Evolutionary conservation across 2,329 filamentous ascomycete species (phyloP).

Genomic region (Diaporthe helianthi): DNA sequence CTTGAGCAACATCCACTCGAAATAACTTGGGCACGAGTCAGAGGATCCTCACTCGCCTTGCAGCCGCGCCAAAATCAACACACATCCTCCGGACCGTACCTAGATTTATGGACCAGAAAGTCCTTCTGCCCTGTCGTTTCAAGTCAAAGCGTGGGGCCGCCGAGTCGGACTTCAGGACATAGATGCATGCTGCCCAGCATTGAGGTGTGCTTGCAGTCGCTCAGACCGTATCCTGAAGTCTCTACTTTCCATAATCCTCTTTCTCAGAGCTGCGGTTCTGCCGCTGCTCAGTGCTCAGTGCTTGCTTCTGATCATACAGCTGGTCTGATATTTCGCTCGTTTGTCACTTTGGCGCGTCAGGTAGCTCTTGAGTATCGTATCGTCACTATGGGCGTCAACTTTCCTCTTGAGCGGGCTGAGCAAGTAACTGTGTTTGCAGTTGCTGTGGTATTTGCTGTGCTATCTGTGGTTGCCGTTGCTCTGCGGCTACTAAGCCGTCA

Average conservation of each 20-base stretch:
- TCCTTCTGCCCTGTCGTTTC: constrained; percentile 17
- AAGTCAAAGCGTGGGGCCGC: constrained; percentile 24
- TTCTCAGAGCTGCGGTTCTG: background rate
- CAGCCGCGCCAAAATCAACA: constrained; percentile 17
- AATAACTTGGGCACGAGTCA: constrained; percentile 17
- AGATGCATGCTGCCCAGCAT: too few relatives aligned
- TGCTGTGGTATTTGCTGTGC: background rate
- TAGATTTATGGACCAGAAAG: constrained; percentile 17
- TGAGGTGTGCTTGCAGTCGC: constrained; percentile 13
- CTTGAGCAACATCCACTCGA: constrained; percentile 10
- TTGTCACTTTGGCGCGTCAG: background rate
- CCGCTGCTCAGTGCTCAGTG: too few relatives aligned
- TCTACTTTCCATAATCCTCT: background rate
- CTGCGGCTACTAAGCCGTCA: constrained; percentile 18
- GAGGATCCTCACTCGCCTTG: constrained; percentile 10
- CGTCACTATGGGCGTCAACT: constrained; percentile 10
- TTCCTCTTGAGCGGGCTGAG: constrained; percentile 3
- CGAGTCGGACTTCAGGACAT: constrained; percentile 15
- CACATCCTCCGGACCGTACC: background rate
- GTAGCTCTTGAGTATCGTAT: too few relatives aligned
- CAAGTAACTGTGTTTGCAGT: constrained; percentile 8
- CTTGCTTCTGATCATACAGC: constrained; percentile 12
- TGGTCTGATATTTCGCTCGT: constrained; percentile 19
- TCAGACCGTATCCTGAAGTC: background rate
- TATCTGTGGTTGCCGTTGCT: background rate